phyloP scores from a whole-genome alignment of 345 rosid genomes.

The Eucalyptus decipiens region DNA sequence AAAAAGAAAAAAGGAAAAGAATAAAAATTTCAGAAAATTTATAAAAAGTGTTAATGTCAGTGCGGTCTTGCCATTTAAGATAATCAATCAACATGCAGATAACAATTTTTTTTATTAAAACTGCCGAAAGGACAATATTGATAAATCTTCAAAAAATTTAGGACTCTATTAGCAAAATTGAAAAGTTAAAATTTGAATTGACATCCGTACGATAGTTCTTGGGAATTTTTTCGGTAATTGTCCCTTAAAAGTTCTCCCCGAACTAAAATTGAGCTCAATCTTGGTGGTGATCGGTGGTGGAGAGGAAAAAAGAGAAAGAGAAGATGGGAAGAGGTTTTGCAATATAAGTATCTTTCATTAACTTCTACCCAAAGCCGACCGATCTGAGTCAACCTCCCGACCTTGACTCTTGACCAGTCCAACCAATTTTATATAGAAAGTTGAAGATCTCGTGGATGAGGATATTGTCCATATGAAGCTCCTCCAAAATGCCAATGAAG shows the following conservation, averaged over 20 bases:
- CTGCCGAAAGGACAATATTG: fast-evolving
- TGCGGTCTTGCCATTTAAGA: neutral
- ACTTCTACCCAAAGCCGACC: no score
- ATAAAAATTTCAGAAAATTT: no score
- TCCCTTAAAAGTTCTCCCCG: neutral
- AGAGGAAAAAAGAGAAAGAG: neutral
- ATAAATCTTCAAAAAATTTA: neutral
- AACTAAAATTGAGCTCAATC: neutral
- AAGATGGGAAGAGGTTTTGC: neutral
- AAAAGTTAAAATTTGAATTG: no score
- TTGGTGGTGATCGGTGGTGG: neutral
- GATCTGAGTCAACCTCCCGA: neutral
- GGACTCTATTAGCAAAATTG: neutral
- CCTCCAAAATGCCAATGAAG: neutral
- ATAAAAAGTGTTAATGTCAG: no score
- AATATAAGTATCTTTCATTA: neutral
- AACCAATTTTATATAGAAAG: neutral
- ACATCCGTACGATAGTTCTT: no score
- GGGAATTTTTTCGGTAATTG: neutral
- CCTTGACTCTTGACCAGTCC: neutral
- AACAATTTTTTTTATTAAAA: no score
- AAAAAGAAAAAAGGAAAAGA: no score
- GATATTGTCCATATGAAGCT: neutral
- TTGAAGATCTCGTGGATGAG: neutral
- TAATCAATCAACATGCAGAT: neutral